Evolutionary conservation across 257 asterid genomes (phyloP).

Genomic region (Ehretia macrophylla): DNA sequence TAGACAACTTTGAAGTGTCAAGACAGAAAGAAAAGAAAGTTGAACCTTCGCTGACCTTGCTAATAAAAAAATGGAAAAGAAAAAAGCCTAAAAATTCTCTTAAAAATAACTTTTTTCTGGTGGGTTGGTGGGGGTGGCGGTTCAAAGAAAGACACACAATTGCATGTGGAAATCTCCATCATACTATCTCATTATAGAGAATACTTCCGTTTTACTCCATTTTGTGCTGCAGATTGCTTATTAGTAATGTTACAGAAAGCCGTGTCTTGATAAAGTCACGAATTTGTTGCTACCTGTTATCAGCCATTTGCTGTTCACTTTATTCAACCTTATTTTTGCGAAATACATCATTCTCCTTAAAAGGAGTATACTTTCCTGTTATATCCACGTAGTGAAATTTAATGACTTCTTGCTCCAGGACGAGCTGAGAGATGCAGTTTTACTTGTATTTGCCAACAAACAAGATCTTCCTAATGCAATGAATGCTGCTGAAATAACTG

Average conservation of each 20-base stretch:
- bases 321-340: no score
- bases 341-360: neutral
- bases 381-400: neutral
- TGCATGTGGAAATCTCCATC: neutral
- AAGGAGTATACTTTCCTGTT: neutral
- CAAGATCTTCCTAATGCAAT: slow-evolving; percentile 96
- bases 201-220: neutral
- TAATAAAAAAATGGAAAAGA: neutral
- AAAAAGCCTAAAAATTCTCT: no score
- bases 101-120: no score
- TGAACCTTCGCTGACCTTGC: neutral
- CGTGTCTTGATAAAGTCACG: neutral
- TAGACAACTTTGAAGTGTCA: neutral
- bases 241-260: neutral
- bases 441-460: slow-evolving; percentile 86
- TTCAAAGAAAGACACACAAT: no score
- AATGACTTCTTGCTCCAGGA: slow-evolving; percentile 41
- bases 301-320: no score
- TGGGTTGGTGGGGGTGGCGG: no score
- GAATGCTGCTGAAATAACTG: slow-evolving; percentile 92
- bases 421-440: slow-evolving; percentile 86
- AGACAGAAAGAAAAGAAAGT: neutral
- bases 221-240: no score
- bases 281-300: no score
- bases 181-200: neutral